phyloP scores from a whole-genome alignment of 2,329 filamentous ascomycete genomes.

The Thielaviopsis ethacetica region DNA sequence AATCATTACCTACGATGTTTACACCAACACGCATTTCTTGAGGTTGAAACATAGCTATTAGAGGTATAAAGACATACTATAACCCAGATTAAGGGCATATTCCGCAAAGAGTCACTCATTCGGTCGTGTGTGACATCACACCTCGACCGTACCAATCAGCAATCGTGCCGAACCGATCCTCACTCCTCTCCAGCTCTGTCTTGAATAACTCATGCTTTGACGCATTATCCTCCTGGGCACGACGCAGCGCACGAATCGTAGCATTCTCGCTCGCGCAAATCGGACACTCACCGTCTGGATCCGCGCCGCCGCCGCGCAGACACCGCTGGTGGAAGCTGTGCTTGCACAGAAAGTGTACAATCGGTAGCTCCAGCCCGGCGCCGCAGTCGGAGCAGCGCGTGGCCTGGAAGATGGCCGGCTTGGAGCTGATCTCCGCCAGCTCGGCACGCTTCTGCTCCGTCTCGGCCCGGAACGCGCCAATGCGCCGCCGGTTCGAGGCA shows the following conservation, averaged over 20 bases:
- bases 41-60: too few relatives aligned
- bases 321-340: constrained; percentile 93
- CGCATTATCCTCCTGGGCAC: constrained; percentile 72
- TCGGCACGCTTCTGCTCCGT: constrained; percentile 67
- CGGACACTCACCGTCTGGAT: constrained; percentile 62
- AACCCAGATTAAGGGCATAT: not conserved
- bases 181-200: constrained; percentile 58
- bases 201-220: constrained; percentile 81
- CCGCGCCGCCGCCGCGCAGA: constrained; percentile 33
- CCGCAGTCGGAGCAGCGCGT: constrained; percentile 76
- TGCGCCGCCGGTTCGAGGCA: constrained; percentile 58
- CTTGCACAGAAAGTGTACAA: constrained; percentile 92
- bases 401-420: constrained; percentile 79
- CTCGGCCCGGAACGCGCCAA: constrained; percentile 68
- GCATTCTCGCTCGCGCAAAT: constrained; percentile 71
- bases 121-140: constrained; percentile 50
- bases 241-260: constrained; percentile 73
- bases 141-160: constrained; percentile 91
- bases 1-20: too few relatives aligned
- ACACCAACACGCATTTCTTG: too few relatives aligned
- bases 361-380: constrained; percentile 64
- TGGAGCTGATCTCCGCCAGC: constrained; percentile 57
- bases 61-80: not conserved
- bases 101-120: constrained; percentile 16
- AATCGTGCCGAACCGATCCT: constrained; percentile 76